phyloP scores from a whole-genome alignment of 2,329 filamentous ascomycete species.

The Neonectria coccinea region DNA sequence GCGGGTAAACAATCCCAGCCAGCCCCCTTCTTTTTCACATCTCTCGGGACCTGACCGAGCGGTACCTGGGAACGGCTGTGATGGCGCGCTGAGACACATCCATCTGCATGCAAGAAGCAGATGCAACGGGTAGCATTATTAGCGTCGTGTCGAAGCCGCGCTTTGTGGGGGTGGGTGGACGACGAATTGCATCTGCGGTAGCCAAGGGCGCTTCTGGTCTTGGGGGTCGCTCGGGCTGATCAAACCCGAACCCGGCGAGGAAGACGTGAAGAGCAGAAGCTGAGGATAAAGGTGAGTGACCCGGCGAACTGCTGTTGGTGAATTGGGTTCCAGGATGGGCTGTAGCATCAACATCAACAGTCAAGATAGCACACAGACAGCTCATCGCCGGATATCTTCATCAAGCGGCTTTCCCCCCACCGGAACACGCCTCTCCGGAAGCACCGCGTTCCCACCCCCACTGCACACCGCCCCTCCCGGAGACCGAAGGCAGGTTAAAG shows the following conservation, averaged over 20 bases:
- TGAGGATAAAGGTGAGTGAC: background rate
- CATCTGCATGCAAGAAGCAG: constrained; percentile 34
- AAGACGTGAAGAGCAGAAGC: constrained; percentile 11
- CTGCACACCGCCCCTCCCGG: constrained; percentile 29
- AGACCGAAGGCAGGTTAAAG: constrained; percentile 2
- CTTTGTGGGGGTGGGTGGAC: constrained; percentile 34
- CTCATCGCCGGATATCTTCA: background rate
- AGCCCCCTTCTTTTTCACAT: constrained; percentile 1
- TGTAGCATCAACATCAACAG: background rate
- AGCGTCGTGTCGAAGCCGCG: constrained; percentile 37
- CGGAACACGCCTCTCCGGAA: constrained; percentile 7
- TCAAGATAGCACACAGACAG: background rate
- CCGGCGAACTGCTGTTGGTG: constrained; percentile 22
- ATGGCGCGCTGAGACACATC: constrained; percentile 39
- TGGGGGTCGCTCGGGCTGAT: constrained; percentile 37
- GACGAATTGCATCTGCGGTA: constrained; percentile 23
- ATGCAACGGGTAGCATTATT: constrained; percentile 37
- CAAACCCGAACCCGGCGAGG: constrained; percentile 31
- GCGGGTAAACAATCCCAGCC: constrained; percentile 19
- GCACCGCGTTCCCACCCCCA: constrained; percentile 21
- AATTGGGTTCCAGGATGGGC: constrained; percentile 9
- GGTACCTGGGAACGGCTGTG: constrained; percentile 35
- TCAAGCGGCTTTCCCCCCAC: constrained; percentile 5
- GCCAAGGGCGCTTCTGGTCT: constrained; percentile 28
- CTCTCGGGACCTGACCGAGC: constrained; percentile 43